Base-by-base conservation (phyloP, 352 stramenopile species). In the Globisporangium spiculum region DNA sequence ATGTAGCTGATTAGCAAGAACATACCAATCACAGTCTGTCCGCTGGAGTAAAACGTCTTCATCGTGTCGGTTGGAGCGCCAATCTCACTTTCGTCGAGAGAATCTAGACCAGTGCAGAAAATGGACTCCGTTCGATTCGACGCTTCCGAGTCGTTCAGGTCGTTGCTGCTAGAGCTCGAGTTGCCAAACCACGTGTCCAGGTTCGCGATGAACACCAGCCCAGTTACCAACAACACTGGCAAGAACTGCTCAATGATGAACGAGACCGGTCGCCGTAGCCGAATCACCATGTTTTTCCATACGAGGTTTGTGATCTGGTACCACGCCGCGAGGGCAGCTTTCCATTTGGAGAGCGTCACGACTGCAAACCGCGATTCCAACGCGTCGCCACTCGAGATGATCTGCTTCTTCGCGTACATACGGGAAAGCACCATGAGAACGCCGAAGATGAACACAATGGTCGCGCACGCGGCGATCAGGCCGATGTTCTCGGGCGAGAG, bases 211-310 rank as follows among this genome's bases (percentile, higher is more conserved):
- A 92, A 79, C 27, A 90, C 75, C 9, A 92, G 70, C 9, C 70
- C 80, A 6, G 73, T 74, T 2, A 76, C 79, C 18, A 91, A 67
- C 1, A 91, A 4, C 10, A 90, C 60, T 1, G 84, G 84, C 27
- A 93, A 52, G 3, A 90, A 69, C 4, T 84, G 65, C 60, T 93
- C 84, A n/a, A 93, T 68, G 58, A 84, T 32, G n/a, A 89, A 75
- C 5, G 74, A 64, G n/a, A 90, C 48, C 7, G 81, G 81, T 50
- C 81, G 78, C 0, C 74, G 66, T 34, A 79, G 68, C 26, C 81
- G 71, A 55, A 91, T 80, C 7, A 84, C 24, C 5, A 90, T 34
- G 54, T 93, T 93, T 63, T 93, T 93, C 83, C 84, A 91, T 55
- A 91, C 77, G 27, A 91, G 70, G 59, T 91, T 89, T 6, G 76